A percentile compares a stretch with the other conserved stretches of the same genome.
These are phyloP conservation scores for Colletotrichum coccodes DNA, from an alignment of 2,329 filamentous ascomycete species.

Conservation along the genomic window DNA sequence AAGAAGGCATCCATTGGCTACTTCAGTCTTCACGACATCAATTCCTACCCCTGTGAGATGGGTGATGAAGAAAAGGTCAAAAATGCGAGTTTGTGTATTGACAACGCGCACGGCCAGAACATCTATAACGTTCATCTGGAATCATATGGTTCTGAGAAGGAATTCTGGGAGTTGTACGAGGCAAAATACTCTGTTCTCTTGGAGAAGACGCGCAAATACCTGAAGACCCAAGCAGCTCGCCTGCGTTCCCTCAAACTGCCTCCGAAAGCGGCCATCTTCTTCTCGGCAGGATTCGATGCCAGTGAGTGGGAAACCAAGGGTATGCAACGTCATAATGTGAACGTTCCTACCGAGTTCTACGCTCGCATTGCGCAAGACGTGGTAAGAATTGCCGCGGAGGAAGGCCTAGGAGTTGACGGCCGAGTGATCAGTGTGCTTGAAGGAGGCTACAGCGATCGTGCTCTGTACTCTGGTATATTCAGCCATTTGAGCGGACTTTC, in stretches of 20 bases:
- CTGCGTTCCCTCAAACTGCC: conserved; percentile 67
- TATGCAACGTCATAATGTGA: conserved; percentile 96
- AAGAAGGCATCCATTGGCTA: conserved; percentile 93
- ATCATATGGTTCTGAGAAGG: conserved; percentile 81
- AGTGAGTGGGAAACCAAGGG: conserved; percentile 92
- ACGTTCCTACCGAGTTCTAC: conserved; percentile 97
- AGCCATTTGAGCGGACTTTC: conserved; percentile 90
- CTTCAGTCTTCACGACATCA: conserved; percentile 97
- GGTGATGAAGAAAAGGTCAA: conserved; percentile 95
- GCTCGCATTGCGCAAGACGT: conserved; percentile 90
- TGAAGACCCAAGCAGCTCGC: conserved; percentile 77
- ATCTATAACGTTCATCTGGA: conserved; percentile 97
- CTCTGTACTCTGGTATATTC: conserved; percentile 86
- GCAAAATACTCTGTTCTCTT: conserved; percentile 80
- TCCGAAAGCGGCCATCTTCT: conserved; percentile 88
- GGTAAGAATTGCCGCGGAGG: conserved; percentile 82
- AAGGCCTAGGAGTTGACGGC: conserved; percentile 80
- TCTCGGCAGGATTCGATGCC: conserved; percentile 96
- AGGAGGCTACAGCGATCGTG: conserved; percentile 94
- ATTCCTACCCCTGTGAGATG: conserved; percentile 95
- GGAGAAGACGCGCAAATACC: conserved; percentile 81
- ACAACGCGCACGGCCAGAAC: conserved; percentile 92
- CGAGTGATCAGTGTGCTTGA: conserved; percentile 93
- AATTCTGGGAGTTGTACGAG: conserved; percentile 93
- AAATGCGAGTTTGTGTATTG: conserved; percentile 93